Percentiles rank a stretch among this genome's conserved stretches.
phyloP scores from a whole-genome alignment of 768 basidiomycete species.

The Trichaptum fuscoviolaceum region DNA sequence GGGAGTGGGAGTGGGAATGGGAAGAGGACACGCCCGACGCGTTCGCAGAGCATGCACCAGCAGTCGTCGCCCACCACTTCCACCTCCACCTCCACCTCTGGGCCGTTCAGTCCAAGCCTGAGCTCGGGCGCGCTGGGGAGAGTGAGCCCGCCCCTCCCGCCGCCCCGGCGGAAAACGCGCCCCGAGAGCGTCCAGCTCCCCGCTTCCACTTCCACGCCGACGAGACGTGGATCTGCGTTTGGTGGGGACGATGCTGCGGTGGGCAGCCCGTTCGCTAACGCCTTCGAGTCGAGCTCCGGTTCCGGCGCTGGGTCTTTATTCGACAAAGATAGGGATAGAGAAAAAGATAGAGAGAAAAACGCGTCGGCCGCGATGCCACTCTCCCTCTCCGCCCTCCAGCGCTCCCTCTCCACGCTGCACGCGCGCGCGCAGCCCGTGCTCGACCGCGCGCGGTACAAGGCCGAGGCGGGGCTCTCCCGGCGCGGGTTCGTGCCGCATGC shows the following conservation, averaged over 20 bases:
- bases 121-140: neutral
- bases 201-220: too few species aligned
- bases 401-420: constrained; percentile 36
- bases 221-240: too few species aligned
- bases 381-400: constrained; percentile 37
- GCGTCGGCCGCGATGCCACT: constrained; percentile 36
- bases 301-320: neutral
- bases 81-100: too few species aligned
- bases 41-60: neutral
- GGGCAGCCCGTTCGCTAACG: constrained; percentile 10
- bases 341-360: constrained; percentile 18
- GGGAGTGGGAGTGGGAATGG: neutral
- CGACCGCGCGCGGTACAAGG: constrained; percentile 64
- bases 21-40: too few species aligned
- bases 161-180: constrained; percentile 44
- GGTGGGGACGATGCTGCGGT: constrained; percentile 2
- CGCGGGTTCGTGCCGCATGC: constrained; percentile 50
- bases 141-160: constrained; percentile 27
- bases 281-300: neutral
- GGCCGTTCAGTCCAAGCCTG: neutral
- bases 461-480: constrained; percentile 59
- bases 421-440: constrained; percentile 45
- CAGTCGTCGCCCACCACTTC: neutral
- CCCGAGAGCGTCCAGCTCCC: constrained; percentile 61
- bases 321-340: constrained; percentile 14